Evolutionary conservation across 768 basidiomycete species (phyloP), one percentile per base, ranked within the genome.

Genomic region (Lactifluus volemus): DNA sequence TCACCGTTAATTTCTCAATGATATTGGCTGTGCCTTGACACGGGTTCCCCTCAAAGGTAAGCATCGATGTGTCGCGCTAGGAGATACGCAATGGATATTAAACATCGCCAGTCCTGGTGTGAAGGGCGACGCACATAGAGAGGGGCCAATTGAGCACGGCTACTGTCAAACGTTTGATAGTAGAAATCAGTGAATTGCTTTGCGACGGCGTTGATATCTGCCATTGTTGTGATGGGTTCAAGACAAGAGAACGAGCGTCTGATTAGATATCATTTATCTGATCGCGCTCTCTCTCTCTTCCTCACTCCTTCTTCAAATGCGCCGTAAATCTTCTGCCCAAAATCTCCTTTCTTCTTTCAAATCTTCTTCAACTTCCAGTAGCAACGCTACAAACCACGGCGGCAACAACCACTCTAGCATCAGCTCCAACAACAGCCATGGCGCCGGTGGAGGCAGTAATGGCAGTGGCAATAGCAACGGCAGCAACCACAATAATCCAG

Each of bases 321-420:
- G 89, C 66, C 83, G 90, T 65, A 93, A 92, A 76, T 89, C 88
- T 19, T 90, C 89, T 11, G 89, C 86, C 11, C 89, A 88, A 75
- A 89, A 92, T 73, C 78, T 92, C 50, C 79, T 93, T 38, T 82
- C 84, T 8, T 84, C 85, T 47, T 90, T 90, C 81, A 91, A 84
- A 66, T 51, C 65, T 1, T 53, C 65, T 2, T 39, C 58, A 17
- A 38, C 34, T n/a, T 25, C 10, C n/a, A 41, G 5, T 25, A 15
- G 44, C 32, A 25, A 11, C 7, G 9, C 14, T 12, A 14, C 32
- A 5, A 34, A 34, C 32, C 32, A 17, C 11, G 32, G 3, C 34
- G 53, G 12, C 17, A 56, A 29, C 11, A 49, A 9, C 36, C 47
- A 1, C 11, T 53, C 11, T 5, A 5, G 2, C 17, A 49, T 6